Base-by-base conservation (phyloP, 371 early-diverging fungal species). In the Actinomortierella ambigua region DNA sequence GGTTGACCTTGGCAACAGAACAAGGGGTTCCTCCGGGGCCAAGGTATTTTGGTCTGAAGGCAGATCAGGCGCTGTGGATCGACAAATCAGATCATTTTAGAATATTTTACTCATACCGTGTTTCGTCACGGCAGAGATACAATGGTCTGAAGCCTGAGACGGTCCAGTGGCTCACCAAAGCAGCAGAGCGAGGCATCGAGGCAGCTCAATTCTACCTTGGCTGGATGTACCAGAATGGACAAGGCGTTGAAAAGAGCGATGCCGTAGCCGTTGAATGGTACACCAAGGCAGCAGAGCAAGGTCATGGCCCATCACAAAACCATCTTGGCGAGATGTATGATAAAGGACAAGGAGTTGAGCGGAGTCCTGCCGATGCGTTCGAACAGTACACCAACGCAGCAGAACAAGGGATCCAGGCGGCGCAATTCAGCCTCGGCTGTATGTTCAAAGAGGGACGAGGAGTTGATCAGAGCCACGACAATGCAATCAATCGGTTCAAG, bases 391-490 rank as follows among this genome's bases (percentile, higher is more conserved):
- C 69, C 34, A 78, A 79, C n/a, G 84, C 89, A 4, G 89, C 91
- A 0, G 77, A 79, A 27, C 81, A 81, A 44, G 81, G 81, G 18
- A 82, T 85, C 48, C 76, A 85, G 0, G 91, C 88, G 2, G 87
- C 90, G 13, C 88, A 90, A 61, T 91, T 90, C 77, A 93, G 93
- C 76, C 75, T 93, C 50, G 94, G 89, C 11, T 87, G 91, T 69
- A 89, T 90, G 59, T 92, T 90, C 69, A 91, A 93, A 68, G 86
- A 89, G 53, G 95, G 94, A 17, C 64, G 87, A 34, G 92, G 92
- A 6, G 84, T 87, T 3, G 80, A 81, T 42, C 79, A 82, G 65
- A 76, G 87, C 61, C 61, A 84, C 0, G 58, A 66, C 28, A 70
- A 82, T 55, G 93, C 93, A 8, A 79, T 91, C 53, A 61, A 73